Percentiles rank a stretch among this genome's conserved stretches.
These are phyloP conservation scores for Centrapalus pauciflorus DNA, from an alignment of 129 eudicot genomes.

Conservation along the genomic window DNA sequence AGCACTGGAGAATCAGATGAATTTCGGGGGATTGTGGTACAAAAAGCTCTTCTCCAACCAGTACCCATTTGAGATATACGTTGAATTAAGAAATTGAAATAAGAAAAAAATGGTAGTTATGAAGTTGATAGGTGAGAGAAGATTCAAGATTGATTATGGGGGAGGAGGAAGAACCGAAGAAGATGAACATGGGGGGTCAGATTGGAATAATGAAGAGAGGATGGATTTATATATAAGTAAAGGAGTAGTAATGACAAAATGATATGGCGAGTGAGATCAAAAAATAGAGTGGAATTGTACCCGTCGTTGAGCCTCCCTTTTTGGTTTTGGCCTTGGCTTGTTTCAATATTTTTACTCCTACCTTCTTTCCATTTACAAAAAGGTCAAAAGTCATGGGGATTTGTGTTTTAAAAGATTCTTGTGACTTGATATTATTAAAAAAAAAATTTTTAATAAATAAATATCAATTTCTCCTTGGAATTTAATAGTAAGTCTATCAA, in stretches of 20 bases:
- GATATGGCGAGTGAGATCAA: neutral
- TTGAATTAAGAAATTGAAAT: neutral
- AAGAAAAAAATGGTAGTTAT: neutral
- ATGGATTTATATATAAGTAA: conserved; percentile 13
- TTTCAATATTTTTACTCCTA: neutral
- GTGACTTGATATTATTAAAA: too few relatives aligned
- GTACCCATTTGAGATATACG: conserved; percentile 69
- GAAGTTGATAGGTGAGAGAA: neutral
- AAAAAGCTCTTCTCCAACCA: conserved; percentile 94
- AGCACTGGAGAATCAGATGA: conserved; percentile 19
- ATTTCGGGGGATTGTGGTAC: conserved; percentile 64
- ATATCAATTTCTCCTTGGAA: too few relatives aligned
- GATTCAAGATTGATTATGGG: neutral
- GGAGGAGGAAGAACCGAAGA: neutral
- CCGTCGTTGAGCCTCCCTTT: too few relatives aligned
- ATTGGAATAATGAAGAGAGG: neutral
- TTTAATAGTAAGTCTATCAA: too few relatives aligned
- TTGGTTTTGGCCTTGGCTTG: neutral
- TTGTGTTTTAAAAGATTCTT: too few relatives aligned
- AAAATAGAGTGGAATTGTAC: conserved; percentile 6
- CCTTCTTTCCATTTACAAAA: neutral
- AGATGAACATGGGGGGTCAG: conserved; percentile 5
- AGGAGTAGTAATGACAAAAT: conserved; percentile 13
- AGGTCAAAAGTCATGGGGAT: too few relatives aligned
- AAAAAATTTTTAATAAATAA: too few relatives aligned